phyloP scores from a whole-genome alignment of 1,284 basidiomycete genomes.

The Clitocybe nebularis region DNA sequence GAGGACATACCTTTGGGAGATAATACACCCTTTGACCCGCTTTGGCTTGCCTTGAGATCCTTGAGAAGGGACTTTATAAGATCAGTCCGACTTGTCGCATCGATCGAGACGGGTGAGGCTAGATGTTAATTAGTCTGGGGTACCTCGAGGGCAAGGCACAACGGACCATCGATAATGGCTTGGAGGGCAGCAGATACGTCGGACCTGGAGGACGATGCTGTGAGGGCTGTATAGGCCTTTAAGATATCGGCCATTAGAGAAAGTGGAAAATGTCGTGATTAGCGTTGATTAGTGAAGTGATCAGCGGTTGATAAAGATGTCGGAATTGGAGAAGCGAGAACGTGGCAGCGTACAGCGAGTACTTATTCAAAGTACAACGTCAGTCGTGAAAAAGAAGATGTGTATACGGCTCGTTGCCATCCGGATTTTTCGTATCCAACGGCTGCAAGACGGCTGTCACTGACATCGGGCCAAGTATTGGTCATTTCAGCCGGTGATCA shows the following conservation, averaged over 20 bases:
- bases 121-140: constrained; percentile 5
- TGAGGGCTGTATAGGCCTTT: constrained; percentile 43
- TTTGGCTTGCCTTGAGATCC: constrained; percentile 43
- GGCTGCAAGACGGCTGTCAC: no score
- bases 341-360: no score
- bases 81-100: constrained; percentile 38
- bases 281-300: no score
- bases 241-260: constrained; percentile 29
- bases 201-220: constrained; percentile 38
- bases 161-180: constrained; percentile 44
- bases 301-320: no score
- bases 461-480: no score
- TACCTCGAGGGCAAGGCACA: not conserved
- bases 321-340: no score
- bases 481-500: no score
- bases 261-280: constrained; percentile 5
- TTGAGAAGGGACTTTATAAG: constrained; percentile 54
- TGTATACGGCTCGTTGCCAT: no score
- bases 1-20: constrained; percentile 34
- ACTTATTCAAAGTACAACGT: no score
- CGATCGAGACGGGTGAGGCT: constrained; percentile 43
- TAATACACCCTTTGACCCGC: constrained; percentile 7
- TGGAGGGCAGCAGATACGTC: constrained; percentile 45
- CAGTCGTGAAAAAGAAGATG: no score
- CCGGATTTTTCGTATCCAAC: no score